Evolutionary conservation across 2,329 filamentous ascomycete species (phyloP).

Genomic region (Epichloe brachyelytri): DNA sequence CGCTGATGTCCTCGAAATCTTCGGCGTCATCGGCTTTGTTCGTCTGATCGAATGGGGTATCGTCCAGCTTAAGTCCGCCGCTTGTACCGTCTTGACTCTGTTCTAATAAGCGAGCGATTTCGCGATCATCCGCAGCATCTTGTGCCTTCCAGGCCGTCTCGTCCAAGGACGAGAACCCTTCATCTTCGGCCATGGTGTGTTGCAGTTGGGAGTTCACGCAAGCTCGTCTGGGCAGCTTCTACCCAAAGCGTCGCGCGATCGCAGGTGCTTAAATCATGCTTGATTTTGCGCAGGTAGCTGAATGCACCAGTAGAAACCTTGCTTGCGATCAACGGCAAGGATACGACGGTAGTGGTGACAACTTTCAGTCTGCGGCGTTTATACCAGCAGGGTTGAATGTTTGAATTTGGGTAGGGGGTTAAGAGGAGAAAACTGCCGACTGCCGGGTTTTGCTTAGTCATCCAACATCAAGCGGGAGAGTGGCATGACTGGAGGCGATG

Average conservation of each 20-base stretch:
- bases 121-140: conserved; percentile 34
- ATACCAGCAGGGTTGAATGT: not conserved
- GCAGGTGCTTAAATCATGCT: conserved; percentile 15
- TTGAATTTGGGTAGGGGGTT: not conserved
- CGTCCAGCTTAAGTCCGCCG: conserved; percentile 30
- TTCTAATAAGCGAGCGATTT: conserved; percentile 32
- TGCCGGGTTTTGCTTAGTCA: not conserved
- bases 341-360: not conserved
- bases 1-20: conserved; percentile 82
- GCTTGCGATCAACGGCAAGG: not conserved
- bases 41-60: conserved; percentile 41
- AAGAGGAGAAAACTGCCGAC: not conserved
- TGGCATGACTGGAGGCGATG: not conserved
- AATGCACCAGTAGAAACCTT: not conserved
- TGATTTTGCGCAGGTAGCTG: conserved; percentile 4
- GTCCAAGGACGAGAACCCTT: conserved; percentile 22
- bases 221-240: conserved; percentile 11
- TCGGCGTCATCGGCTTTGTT: conserved; percentile 88
- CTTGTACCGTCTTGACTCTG: conserved; percentile 26
- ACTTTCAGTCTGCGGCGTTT: not conserved
- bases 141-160: conserved; percentile 28
- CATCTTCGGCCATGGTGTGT: conserved; percentile 20
- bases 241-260: conserved; percentile 11
- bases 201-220: conserved; percentile 7
- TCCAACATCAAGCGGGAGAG: not conserved